Conservation (phyloP, 192 early-diverging fungal genomes). For the Entrophospora sp. region DNA sequence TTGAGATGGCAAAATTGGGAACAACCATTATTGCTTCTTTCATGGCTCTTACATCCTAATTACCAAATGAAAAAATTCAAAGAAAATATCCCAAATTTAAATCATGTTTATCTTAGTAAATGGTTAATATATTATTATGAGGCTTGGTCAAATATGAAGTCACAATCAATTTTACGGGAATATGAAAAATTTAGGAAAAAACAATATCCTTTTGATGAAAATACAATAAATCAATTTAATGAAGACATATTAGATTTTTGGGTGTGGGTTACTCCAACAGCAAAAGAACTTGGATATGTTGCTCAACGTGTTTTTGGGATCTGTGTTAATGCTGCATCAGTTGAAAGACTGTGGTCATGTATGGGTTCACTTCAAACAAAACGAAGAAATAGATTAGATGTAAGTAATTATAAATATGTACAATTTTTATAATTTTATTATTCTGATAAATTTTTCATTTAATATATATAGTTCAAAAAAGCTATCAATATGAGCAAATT, state of each 20-base stretch:
- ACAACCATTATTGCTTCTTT: not conserved
- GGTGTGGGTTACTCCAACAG: not conserved
- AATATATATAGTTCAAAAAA: not conserved
- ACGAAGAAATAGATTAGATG: not conserved
- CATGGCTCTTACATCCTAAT: not conserved
- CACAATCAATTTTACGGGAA: not conserved
- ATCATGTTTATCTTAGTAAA: not conserved
- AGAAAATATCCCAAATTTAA: not conserved
- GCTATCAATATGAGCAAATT: not conserved
- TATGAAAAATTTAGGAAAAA: not conserved
- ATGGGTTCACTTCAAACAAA: not conserved
- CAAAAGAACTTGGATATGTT: not conserved
- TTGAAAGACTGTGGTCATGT: constrained; percentile 1
- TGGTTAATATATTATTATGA: constrained; percentile 14
- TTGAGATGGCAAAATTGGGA: not conserved
- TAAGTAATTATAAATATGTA: not conserved
- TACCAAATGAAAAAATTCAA: not conserved
- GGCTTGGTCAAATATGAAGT: not conserved
- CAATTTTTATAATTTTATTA: not conserved
- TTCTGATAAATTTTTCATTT: not conserved
- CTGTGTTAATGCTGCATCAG: not conserved
- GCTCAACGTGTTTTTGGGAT: constrained; percentile 2
- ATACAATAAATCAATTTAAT: constrained; percentile 1
- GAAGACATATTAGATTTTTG: not conserved
- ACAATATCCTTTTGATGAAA: not conserved